Conservation (phyloP, 306 rosid genomes). For the Phaseolus lunatus region DNA sequence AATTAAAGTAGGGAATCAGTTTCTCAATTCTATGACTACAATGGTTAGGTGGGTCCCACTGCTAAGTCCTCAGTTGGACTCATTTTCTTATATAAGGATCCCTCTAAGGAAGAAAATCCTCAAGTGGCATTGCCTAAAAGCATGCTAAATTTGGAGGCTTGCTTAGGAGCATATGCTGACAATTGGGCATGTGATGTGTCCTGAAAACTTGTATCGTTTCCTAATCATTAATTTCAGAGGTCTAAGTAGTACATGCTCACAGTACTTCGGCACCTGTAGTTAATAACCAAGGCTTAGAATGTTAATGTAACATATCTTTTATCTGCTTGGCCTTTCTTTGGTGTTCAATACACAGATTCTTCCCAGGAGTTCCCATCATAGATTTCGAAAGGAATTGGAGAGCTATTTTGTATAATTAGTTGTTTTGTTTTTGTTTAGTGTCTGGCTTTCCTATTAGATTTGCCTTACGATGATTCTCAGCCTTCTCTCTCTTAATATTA, state of each 20-base stretch:
- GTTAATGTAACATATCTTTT: not conserved
- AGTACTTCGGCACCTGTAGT: not conserved
- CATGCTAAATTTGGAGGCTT: not conserved
- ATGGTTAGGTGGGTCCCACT: not conserved
- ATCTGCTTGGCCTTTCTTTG: not conserved
- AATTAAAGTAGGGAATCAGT: not conserved
- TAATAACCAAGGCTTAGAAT: not conserved
- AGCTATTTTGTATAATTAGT: not conserved
- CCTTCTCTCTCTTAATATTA: not conserved
- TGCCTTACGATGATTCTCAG: not conserved
- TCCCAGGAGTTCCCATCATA: not conserved
- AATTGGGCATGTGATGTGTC: not conserved
- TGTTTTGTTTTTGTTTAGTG: not conserved
- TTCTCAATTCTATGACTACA: constrained; percentile 9
- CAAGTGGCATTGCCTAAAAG: not conserved
- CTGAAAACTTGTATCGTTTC: not conserved
- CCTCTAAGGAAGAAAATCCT: not conserved
- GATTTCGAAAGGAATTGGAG: not conserved
- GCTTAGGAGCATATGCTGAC: not conserved
- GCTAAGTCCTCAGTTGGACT: not conserved
- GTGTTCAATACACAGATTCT: not conserved
- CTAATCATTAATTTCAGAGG: not conserved
- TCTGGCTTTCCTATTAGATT: not conserved
- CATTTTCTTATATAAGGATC: not conserved
- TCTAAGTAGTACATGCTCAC: not conserved